phyloP scores from a whole-genome alignment of 2,329 filamentous ascomycete species.

The Annulohypoxylon truncatum region DNA sequence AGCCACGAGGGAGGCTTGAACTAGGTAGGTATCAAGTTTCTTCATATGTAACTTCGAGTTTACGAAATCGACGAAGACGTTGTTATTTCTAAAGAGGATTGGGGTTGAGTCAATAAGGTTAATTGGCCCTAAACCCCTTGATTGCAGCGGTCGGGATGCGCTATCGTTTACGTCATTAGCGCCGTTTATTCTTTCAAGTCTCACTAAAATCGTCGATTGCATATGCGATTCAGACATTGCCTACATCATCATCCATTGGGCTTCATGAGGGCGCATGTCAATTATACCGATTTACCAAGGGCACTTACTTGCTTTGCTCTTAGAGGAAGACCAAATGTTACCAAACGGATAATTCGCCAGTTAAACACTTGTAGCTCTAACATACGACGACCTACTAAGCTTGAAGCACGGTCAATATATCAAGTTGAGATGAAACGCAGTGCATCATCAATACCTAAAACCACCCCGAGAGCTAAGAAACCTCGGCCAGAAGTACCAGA shows the following conservation, averaged over 20 bases:
- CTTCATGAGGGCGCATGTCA: slow-evolving; percentile 18
- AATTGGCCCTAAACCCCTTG: neutral
- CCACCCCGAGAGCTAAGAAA: slow-evolving; percentile 43
- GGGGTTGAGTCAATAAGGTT: too few relatives aligned
- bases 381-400: neutral
- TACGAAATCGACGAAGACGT: too few relatives aligned
- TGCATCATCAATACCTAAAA: slow-evolving; percentile 38
- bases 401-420: neutral
- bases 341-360: slow-evolving; percentile 1
- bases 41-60: too few relatives aligned
- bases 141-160: neutral
- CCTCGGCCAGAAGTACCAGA: slow-evolving; percentile 52
- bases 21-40: too few relatives aligned
- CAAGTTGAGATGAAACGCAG: slow-evolving; percentile 45
- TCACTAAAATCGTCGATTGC: neutral
- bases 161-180: slow-evolving; percentile 39
- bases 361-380: neutral
- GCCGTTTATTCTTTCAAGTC: neutral
- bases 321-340: neutral
- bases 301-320: neutral
- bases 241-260: neutral
- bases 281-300: slow-evolving; percentile 3
- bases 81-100: too few relatives aligned
- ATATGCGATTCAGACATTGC: neutral
- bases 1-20: too few relatives aligned